phyloP scores from a whole-genome alignment of 306 rosid species.

The Rosa lucieae region DNA sequence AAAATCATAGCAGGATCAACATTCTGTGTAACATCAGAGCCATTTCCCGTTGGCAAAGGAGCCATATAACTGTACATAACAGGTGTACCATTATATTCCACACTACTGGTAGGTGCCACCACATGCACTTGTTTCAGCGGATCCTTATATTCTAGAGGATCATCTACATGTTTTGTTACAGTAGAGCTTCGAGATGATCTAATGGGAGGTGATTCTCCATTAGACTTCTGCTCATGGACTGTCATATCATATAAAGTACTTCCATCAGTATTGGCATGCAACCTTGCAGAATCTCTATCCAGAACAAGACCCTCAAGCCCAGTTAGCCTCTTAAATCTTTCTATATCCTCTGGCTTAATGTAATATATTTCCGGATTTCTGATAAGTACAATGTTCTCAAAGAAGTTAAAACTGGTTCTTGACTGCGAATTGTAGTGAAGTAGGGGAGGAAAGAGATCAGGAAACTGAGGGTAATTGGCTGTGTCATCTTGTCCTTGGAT shows the following conservation, averaged over 20 bases:
- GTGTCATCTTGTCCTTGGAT: constrained; percentile 22
- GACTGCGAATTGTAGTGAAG: constrained; percentile 44
- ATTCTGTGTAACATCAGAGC: constrained; percentile 11
- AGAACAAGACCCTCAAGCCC: constrained; percentile 52
- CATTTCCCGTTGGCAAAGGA: neutral
- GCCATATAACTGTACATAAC: constrained; percentile 15
- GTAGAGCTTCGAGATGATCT: constrained; percentile 20
- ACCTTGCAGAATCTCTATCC: constrained; percentile 42
- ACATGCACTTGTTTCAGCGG: constrained; percentile 16
- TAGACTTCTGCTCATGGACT: constrained; percentile 22
- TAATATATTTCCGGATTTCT: constrained; percentile 36
- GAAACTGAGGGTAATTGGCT: constrained; percentile 52
- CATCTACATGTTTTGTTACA: constrained; percentile 27
- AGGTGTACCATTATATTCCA: constrained; percentile 25
- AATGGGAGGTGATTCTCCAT: constrained; percentile 20
- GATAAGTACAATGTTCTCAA: constrained; percentile 43
- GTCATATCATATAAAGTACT: constrained; percentile 1
- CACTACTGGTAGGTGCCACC: constrained; percentile 20
- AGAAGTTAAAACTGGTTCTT: constrained; percentile 19
- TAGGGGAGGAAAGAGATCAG: constrained; percentile 51
- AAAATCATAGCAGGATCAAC: constrained; percentile 32
- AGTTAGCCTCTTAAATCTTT: constrained; percentile 69
- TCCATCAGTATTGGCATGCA: constrained; percentile 22
- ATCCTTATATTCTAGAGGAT: constrained; percentile 24
- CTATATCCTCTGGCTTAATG: constrained; percentile 46